phyloP scores from a whole-genome alignment of 108 stramenopile species.

The Discostella stelligeroides region DNA sequence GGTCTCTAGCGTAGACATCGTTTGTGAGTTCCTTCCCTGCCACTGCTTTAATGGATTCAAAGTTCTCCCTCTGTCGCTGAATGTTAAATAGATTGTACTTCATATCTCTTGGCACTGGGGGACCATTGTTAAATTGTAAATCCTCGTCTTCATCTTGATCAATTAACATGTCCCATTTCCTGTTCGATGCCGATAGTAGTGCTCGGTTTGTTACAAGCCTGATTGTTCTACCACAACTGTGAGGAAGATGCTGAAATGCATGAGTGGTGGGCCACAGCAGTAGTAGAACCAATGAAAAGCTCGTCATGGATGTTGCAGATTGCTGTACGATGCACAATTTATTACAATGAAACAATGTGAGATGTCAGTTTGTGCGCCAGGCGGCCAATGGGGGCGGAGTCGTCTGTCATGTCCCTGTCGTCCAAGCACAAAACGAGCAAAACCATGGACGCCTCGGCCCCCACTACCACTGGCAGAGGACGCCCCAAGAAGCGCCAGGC shows the following conservation, averaged over 20 bases:
- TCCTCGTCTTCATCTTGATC: conserved; percentile 66
- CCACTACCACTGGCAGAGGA: conserved; percentile 5
- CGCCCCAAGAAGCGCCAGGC: conserved; percentile 15
- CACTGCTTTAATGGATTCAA: conserved; percentile 63
- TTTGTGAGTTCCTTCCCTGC: conserved; percentile 69
- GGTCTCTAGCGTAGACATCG: conserved; percentile 79
- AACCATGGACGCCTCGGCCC: conserved; percentile 5
- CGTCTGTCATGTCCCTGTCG: too few species aligned
- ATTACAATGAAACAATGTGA: too few species aligned
- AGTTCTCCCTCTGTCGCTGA: conserved; percentile 65
- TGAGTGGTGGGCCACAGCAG: conserved; percentile 3
- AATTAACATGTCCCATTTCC: conserved; percentile 68
- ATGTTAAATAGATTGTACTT: conserved; percentile 72
- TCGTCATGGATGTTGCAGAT: not conserved
- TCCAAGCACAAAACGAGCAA: not conserved
- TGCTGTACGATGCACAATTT: too few species aligned
- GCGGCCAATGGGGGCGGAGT: too few species aligned
- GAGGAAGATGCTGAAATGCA: conserved; percentile 16
- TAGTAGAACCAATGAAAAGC: conserved; percentile 7
- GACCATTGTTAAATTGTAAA: conserved; percentile 39
- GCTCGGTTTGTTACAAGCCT: too few species aligned
- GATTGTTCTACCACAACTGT: not conserved
- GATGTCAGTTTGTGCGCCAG: too few species aligned
- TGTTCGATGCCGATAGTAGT: conserved; percentile 14
- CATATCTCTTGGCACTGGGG: conserved; percentile 71